Evolutionary conservation across 805 yeast species (phyloP).

Genomic region (Ogataea thermomethanolica): DNA sequence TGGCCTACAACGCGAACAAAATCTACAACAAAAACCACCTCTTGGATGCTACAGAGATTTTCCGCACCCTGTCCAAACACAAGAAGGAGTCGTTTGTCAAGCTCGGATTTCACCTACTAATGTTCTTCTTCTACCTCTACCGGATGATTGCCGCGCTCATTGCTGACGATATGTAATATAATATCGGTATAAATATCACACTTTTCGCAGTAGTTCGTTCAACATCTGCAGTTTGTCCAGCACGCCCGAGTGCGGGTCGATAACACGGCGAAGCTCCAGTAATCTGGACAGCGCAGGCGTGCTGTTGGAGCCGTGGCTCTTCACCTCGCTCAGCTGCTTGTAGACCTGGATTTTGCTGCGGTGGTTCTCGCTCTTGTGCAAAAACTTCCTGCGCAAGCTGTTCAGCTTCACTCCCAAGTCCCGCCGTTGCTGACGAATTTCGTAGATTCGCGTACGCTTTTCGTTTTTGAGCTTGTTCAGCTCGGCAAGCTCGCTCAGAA

Average conservation of each 20-base stretch:
- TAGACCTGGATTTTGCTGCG: slow-evolving; percentile 13
- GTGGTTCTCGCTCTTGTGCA: slow-evolving; percentile 14
- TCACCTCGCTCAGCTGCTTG: slow-evolving; percentile 15
- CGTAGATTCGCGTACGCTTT: slow-evolving; percentile 29
- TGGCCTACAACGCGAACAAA: slow-evolving; percentile 81
- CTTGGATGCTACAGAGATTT: slow-evolving; percentile 95
- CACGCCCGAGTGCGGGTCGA: slow-evolving; percentile 27
- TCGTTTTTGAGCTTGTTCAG: slow-evolving; percentile 30
- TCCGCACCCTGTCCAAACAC: slow-evolving; percentile 88
- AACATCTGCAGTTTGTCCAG: slow-evolving; percentile 28
- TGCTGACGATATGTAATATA: slow-evolving; percentile 47
- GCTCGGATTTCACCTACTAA: slow-evolving; percentile 81
- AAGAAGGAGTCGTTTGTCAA: slow-evolving; percentile 89
- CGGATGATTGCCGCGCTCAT: slow-evolving; percentile 94
- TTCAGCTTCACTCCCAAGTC: slow-evolving; percentile 20
- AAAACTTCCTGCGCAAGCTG: slow-evolving; percentile 18
- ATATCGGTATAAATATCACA: slow-evolving; percentile 6
- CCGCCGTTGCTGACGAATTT: slow-evolving; percentile 27
- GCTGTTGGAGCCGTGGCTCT: neutral
- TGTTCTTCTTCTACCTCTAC: slow-evolving; percentile 95
- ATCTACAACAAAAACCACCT: slow-evolving; percentile 75
- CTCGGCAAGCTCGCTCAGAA: slow-evolving; percentile 29
- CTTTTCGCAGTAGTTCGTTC: slow-evolving; percentile 23
- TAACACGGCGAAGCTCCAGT: slow-evolving; percentile 15
- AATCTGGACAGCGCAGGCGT: slow-evolving; percentile 18